Base-by-base conservation (phyloP, 2,329 filamentous ascomycete species). In the Neonectria neomacrospora region DNA sequence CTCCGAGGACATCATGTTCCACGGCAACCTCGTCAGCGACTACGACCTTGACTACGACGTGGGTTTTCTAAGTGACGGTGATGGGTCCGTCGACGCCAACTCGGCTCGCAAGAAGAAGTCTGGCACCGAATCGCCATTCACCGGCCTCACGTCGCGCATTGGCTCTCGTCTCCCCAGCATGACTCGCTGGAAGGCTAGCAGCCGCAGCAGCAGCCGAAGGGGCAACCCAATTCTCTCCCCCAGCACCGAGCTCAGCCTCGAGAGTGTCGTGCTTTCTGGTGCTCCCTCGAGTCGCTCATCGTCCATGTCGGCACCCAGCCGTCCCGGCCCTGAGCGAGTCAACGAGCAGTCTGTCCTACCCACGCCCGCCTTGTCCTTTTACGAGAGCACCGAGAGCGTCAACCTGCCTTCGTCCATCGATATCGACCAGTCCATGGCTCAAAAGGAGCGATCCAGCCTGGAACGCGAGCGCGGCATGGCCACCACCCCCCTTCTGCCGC, bases 401-500 rank as follows among this genome's bases (percentile, higher is more conserved):
- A 82, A 83, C 4, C 66, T 78, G 5, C 77, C 69, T 14, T 79
- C 85, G 83, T 39, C 88, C 84, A 64, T 73, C n/a, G 75, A 77
- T 8, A 68, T 75, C 26, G 71, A 74, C 50, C 68, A 66, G 50
- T 58, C 65, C n/a, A 62, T 71, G 39, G 58, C 66, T 34, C 41
- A 63, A 65, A 81, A 73, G 61, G 81, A 78, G 59, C 81, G 77
- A 69, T 81, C 70, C 74, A 88, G 70, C 77, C 86, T 79, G 78
- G 88, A 80, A 80, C 89, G 80, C 76, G 88, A 80, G 80, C 84
- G 86, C 52, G 79, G 80, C 45, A 75, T 92, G 70, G 91, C 92
- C 0, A 91, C 91, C 4, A 97, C 94, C 3, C 95, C 94, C 41
- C 84, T 97, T 8, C 84, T 97, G 2, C 94, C 94, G 8, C 94